A percentile compares a stretch with the other conserved stretches of the same genome.
phyloP scores from a whole-genome alignment of 2,329 filamentous ascomycete species.

The Xylaria sp. region DNA sequence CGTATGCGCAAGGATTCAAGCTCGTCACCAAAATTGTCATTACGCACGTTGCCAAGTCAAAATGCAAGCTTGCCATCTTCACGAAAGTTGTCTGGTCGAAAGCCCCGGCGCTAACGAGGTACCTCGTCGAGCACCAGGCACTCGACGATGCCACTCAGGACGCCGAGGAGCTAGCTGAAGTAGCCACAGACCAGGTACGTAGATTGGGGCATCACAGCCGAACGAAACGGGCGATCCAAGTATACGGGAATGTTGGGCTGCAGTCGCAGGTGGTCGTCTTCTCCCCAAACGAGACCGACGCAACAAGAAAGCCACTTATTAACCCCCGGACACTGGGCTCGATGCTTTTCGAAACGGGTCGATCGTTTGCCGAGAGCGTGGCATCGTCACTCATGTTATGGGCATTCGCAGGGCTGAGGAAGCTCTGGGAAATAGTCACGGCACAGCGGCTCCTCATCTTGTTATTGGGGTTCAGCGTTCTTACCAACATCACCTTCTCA shows the following conservation, averaged over 20 bases:
- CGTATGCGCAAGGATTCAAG: conserved; percentile 80
- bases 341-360: conserved; percentile 76
- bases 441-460: conserved; percentile 80
- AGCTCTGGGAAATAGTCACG: conserved; percentile 73
- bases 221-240: conserved; percentile 80
- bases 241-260: conserved; percentile 80
- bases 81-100: conserved; percentile 88
- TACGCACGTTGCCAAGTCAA: conserved; percentile 90
- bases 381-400: conserved; percentile 82
- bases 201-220: conserved; percentile 78
- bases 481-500: conserved; percentile 80
- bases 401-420: conserved; percentile 73
- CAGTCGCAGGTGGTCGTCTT: conserved; percentile 73
- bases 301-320: conserved; percentile 67
- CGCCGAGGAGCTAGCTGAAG: conserved; percentile 78
- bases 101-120: conserved; percentile 69
- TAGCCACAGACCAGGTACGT: conserved; percentile 80
- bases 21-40: conserved; percentile 92
- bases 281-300: conserved; percentile 61
- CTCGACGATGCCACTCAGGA: conserved; percentile 79
- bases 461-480: conserved; percentile 73
- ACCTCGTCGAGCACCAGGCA: conserved; percentile 75
- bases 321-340: conserved; percentile 71
- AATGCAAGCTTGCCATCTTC: conserved; percentile 90
- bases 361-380: conserved; percentile 80